These are phyloP conservation scores for Pelargonium citronellum DNA, from an alignment of 441 rosid genomes.

Conservation along the genomic window DNA sequence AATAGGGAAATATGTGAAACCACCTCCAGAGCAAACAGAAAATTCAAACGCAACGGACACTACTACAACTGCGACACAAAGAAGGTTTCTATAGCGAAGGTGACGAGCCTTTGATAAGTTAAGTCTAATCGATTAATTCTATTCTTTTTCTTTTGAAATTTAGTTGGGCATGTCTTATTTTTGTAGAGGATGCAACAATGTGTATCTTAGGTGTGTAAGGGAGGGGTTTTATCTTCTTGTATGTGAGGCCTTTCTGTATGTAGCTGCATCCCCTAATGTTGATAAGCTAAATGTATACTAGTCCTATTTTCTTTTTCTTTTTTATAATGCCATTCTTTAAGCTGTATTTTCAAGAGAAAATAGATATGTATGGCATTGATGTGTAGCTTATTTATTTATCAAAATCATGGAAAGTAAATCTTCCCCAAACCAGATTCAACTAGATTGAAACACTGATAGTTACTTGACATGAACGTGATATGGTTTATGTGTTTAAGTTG, in stretches of 20 bases:
- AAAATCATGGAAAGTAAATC: no score
- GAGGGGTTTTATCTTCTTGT: not conserved
- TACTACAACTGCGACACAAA: not conserved
- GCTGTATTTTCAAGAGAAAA: not conserved
- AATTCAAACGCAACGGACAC: conserved; percentile 34
- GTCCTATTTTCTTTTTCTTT: not conserved
- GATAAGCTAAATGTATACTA: conserved; percentile 8
- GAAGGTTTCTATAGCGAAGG: not conserved
- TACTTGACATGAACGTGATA: no score
- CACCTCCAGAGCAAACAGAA: conserved; percentile 45
- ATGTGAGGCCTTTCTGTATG: not conserved
- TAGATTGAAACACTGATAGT: no score
- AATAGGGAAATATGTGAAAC: conserved; percentile 75
- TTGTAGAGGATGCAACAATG: not conserved
- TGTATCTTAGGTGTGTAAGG: conserved; percentile 5
- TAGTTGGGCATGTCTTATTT: not conserved
- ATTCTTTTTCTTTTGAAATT: not conserved
- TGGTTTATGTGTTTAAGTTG: no score
- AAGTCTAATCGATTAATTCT: not conserved
- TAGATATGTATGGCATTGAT: no score
- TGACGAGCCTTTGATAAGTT: no score
- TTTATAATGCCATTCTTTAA: conserved; percentile 2
- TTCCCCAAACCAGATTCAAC: no score
- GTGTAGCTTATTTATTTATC: no score
- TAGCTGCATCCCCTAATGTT: not conserved